phyloP scores from a whole-genome alignment of 2,329 filamentous ascomycete species.

The Epichloe gansuensis region DNA sequence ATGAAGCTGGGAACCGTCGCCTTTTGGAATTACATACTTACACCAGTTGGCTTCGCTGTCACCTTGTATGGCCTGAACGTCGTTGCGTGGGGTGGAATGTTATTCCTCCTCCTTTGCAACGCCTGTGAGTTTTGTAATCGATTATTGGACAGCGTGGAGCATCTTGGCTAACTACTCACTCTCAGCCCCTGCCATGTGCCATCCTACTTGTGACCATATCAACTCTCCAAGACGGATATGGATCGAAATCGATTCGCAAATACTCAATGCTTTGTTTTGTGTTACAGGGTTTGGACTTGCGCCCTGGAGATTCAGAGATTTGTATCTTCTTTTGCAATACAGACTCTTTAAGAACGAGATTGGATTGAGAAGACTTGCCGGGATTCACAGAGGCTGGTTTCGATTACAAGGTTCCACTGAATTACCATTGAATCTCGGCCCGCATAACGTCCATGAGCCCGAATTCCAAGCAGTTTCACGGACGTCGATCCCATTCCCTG shows the following conservation, averaged over 20 bases:
- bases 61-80: conserved; percentile 72
- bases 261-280: conserved; percentile 70
- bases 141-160: not conserved
- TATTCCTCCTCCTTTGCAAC: conserved; percentile 74
- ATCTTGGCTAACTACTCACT: not conserved
- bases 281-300: conserved; percentile 75
- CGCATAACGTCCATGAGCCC: conserved; percentile 35
- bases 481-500: conserved; percentile 46
- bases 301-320: conserved; percentile 73
- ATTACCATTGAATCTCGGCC: conserved; percentile 41
- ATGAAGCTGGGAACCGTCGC: conserved; percentile 44
- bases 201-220: conserved; percentile 56
- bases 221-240: conserved; percentile 68
- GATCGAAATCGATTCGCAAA: conserved; percentile 77
- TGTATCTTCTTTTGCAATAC: conserved; percentile 60
- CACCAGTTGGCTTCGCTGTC: conserved; percentile 64
- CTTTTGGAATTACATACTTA: conserved; percentile 63
- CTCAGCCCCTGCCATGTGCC: conserved; percentile 56
- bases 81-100: conserved; percentile 83
- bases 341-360: conserved; percentile 39
- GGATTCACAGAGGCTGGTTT: conserved; percentile 66
- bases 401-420: conserved; percentile 54
- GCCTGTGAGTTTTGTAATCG: conserved; percentile 24
- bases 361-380: conserved; percentile 57
- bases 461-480: conserved; percentile 24